A percentile compares a stretch with the other conserved stretches of the same genome.
phyloP scores from a whole-genome alignment of 2,329 filamentous ascomycete species.

The Sporothrix variecibatus region DNA sequence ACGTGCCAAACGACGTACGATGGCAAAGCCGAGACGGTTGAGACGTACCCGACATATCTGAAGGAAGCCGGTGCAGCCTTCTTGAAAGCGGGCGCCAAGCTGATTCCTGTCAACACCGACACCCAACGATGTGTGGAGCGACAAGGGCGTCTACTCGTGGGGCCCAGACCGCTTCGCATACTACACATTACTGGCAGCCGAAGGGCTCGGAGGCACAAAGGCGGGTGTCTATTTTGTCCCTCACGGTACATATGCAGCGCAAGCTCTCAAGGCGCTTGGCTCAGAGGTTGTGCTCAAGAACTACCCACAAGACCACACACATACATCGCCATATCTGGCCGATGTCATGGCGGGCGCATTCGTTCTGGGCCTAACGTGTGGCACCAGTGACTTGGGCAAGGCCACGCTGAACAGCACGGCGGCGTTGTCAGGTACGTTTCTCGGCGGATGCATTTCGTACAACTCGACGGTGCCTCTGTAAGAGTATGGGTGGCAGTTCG shows the following conservation, averaged over 20 bases:
- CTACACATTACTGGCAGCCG: constrained; percentile 46
- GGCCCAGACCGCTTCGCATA: constrained; percentile 55
- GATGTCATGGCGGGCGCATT: constrained; percentile 59
- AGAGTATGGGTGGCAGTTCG: not conserved
- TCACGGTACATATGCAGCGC: constrained; percentile 55
- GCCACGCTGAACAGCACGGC: constrained; percentile 27
- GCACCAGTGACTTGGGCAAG: constrained; percentile 27
- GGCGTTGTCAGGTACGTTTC: constrained; percentile 22
- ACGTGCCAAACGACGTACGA: constrained; percentile 49
- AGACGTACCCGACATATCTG: constrained; percentile 63
- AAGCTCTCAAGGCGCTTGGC: constrained; percentile 51
- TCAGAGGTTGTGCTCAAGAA: constrained; percentile 51
- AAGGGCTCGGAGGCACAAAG: constrained; percentile 41
- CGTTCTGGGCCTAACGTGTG: constrained; percentile 34
- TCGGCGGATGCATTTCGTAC: constrained; percentile 26
- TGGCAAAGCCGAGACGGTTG: constrained; percentile 53
- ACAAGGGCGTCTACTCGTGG: constrained; percentile 54
- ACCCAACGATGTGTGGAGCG: constrained; percentile 57
- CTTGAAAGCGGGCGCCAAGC: constrained; percentile 58
- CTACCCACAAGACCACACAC: constrained; percentile 64
- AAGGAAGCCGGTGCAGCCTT: constrained; percentile 57
- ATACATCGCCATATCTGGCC: constrained; percentile 59
- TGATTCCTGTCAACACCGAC: constrained; percentile 61
- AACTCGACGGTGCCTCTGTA: constrained; percentile 27
- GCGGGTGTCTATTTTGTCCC: constrained; percentile 57